Base-by-base conservation (phyloP, 495 filamentous ascomycete genomes). In the Cudoniella acicularis region DNA sequence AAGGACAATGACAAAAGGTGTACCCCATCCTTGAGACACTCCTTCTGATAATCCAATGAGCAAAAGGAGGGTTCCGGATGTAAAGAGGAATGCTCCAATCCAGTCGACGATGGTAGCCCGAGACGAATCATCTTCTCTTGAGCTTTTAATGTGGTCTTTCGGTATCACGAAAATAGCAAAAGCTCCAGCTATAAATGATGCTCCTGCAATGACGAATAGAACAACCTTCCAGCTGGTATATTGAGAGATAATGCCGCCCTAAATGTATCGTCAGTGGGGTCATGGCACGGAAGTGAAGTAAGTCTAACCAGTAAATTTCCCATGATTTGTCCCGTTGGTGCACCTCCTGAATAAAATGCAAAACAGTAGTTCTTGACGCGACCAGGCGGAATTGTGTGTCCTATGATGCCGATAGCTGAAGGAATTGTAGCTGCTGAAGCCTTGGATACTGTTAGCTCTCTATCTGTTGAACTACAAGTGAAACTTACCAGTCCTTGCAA, bases 141-240 rank as follows among this genome's bases (percentile, higher is more conserved):
- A 57, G 53, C 71, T 69, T n/a, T 60, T 62, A 46, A 76, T 73
- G 3, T 66, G 71, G 57, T 86, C 82, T 3, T 73, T 67, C 6
- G 88, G 89, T 49, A 91, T 84, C 30, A 87, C 82, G 61, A 83
- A 81, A n/a, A 83, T 61, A 9, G 81, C 86, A 17, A 85, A 72
- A 16, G 79, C 69, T 0, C 83, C 83, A 58, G 87, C 76, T 17
- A 79, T 72, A 17, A 80, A 73, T 43, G 83, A 87, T 13, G 88
- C 73, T 41, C 88, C 80, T 20, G 85, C 80, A 2, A 88, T 75
- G 3, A 83, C 73, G 72, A 83, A 89, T 57, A 88, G 89, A 0
- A 86, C 79, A 77, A 82, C 84, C 67, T 78, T 77, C 84, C 84
- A 87, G 21, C 70, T 75, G 6, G 76, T 66, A 57, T 81, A 86